Base-by-base conservation (phyloP, 2,329 filamentous ascomycete species). In the Ophiostoma pallidulum region DNA sequence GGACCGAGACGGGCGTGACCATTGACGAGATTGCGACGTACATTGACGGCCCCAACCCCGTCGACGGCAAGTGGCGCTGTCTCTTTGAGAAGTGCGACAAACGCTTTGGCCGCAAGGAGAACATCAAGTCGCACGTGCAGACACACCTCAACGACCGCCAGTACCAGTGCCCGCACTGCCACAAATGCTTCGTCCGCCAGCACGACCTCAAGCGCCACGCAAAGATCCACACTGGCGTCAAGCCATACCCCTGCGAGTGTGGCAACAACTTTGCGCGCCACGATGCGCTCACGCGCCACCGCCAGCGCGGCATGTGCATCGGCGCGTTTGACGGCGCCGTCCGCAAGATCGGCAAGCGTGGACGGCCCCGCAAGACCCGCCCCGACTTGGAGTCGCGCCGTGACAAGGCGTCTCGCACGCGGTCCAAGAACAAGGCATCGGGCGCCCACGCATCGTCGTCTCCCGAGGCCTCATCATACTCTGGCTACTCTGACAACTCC, bases 61-160 rank as follows among this genome's bases (percentile, higher is more conserved):
- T 65, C n/a, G 84, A 89, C 56, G 82, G 82, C 57, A 89, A 88
- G 65, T 92, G 84, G 83, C 71, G 81, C 7, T 92, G 86, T 61
- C 66, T 78, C n/a, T 90, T 70, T 49, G 74, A 66, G 8, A 82
- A 81, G 24, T 98, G 92, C 65, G 78, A 82, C 57, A 94, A 95
- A 65, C 79, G 82, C 45, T 97, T 98, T 62, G 91, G 90, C n/a
- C 80, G 92, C 57, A 94, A 96, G 64, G 92, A 98, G 65, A 97
- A 98, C 67, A 96, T 97, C 71, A 94, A 95, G 64, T 94, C 90
- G 1, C 92, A 98, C 64, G 87, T 98, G 13, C 92, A 98, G 67
- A 98, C 92, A 4, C 92, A 98, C 66, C 82, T 98, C 54, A 92
- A 94, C 59, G 92, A 98, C 64, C 79, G 92, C 41, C 92, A 96